A percentile compares a stretch with the other conserved stretches of the same genome.
These are phyloP conservation scores for Botrytis byssoidea DNA, from an alignment of 2,329 filamentous ascomycete species.

Conservation along the genomic window DNA sequence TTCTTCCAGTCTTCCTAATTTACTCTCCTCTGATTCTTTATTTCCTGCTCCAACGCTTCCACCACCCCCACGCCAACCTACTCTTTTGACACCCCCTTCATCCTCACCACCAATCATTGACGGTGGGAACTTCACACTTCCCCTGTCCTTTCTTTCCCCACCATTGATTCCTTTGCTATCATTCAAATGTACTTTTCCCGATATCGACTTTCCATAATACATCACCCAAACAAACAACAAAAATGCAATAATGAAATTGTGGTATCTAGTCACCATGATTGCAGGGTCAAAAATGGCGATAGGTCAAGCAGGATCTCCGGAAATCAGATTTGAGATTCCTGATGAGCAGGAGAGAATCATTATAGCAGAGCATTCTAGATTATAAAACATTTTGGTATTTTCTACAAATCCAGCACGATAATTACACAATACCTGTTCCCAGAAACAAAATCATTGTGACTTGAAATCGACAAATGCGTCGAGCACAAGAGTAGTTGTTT, in stretches of 20 bases:
- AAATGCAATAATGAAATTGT: neutral
- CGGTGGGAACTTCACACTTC: neutral
- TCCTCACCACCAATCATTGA: neutral
- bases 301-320: neutral
- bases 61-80: too few species aligned
- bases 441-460: neutral
- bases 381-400: neutral
- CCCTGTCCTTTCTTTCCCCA: too few species aligned
- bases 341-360: neutral
- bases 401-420: neutral
- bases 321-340: too few species aligned
- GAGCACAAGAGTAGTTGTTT: neutral
- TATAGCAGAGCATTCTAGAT: neutral
- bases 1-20: neutral
- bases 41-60: neutral
- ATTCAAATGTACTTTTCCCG: neutral
- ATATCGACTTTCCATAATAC: neutral
- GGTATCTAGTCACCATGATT: neutral
- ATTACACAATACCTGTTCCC: neutral
- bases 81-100: neutral
- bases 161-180: neutral
- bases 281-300: neutral
- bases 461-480: neutral
- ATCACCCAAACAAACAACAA: constrained; percentile 6
- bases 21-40: too few species aligned